Evolutionary conservation across 176 grass and related monocot genomes (phyloP), one percentile per base, ranked within the genome.

Genomic region (Oryza longistaminata): DNA sequence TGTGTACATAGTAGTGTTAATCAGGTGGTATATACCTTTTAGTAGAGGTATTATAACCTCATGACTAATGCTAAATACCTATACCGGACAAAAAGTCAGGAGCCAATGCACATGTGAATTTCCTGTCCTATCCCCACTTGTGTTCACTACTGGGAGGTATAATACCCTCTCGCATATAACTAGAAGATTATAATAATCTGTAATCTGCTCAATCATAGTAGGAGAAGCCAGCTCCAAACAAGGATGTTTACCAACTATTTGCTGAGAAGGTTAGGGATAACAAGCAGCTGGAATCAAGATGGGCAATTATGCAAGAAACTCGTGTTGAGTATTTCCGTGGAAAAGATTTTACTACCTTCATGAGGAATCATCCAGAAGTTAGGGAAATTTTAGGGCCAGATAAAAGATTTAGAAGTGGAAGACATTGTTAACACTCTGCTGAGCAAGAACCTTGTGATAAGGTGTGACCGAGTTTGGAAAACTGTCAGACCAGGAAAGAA

Each of bases 201-300:
- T 72, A 53, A 43, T 31, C 31, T 87, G 14, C 69, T 83, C 21
- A 74, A 65, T 77, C 40, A 15, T 88, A 37, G 14, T 17, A 90
- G 89, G 89, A 94, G 83, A 90, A 96, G 81, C 68, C 85, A 66
- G 88, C 81, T 88, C 86, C 84, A 25, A 92, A 88, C 24, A 98
- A 98, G 85, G 96, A 98, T 87, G 80, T 94, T 45, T 98, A 94
- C 81, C 91, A 96, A 64, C 72, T 95, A 61, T 98, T 98, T 50
- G 93, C 96, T 29, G 96, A 98, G 85, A 98, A 96, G 90, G 96
- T 98, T 82, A 94, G 96, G 86, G 96, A 99, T 87, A 99, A 99
- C 79, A 99, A 94, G 73, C 93, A 99, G 31, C 88, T 99, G 46
- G 90, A 93, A 85, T 99, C 96, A 5, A 90, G 96, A 90, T 99